phyloP scores from a whole-genome alignment of 352 stramenopile genomes.

The Phytophthora quininea region DNA sequence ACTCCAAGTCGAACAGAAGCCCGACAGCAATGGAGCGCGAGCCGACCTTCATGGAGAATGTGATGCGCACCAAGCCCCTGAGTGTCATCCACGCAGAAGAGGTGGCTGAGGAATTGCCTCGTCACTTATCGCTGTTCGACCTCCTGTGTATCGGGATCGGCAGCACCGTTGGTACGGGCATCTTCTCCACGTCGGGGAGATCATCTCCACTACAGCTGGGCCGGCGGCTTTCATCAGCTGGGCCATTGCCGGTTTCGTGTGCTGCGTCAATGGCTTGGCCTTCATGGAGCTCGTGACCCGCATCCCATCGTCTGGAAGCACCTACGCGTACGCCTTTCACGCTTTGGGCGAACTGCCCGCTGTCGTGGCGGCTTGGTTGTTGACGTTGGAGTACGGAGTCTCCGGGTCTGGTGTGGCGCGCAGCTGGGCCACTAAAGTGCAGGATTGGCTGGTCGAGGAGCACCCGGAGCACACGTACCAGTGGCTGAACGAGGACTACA shows the following conservation, averaged over 20 bases:
- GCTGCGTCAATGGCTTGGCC: conserved; percentile 79
- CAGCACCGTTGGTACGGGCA: conserved; percentile 89
- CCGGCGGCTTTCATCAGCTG: conserved; percentile 84
- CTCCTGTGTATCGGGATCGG: conserved; percentile 92
- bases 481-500: conserved; percentile 70
- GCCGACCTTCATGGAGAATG: conserved; percentile 52
- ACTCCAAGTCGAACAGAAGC: neutral
- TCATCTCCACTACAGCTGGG: conserved; percentile 82
- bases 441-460: conserved; percentile 63
- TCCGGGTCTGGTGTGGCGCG: conserved; percentile 90
- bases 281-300: conserved; percentile 91
- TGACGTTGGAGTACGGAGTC: conserved; percentile 94
- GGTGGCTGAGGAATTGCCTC: conserved; percentile 62
- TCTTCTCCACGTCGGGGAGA: conserved; percentile 87
- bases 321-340: conserved; percentile 94
- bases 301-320: conserved; percentile 89
- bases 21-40: conserved; percentile 32
- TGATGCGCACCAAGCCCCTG: conserved; percentile 76
- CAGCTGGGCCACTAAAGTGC: conserved; percentile 92
- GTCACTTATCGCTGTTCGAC: conserved; percentile 87
- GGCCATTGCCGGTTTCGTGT: conserved; percentile 80
- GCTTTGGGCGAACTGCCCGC: conserved; percentile 91
- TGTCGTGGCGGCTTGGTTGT: conserved; percentile 83
- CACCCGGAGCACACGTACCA: conserved; percentile 43
- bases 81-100: conserved; percentile 79